Evolutionary conservation across 108 stramenopile species (phyloP).

Genomic region (Aurantiochytrium sp.): DNA sequence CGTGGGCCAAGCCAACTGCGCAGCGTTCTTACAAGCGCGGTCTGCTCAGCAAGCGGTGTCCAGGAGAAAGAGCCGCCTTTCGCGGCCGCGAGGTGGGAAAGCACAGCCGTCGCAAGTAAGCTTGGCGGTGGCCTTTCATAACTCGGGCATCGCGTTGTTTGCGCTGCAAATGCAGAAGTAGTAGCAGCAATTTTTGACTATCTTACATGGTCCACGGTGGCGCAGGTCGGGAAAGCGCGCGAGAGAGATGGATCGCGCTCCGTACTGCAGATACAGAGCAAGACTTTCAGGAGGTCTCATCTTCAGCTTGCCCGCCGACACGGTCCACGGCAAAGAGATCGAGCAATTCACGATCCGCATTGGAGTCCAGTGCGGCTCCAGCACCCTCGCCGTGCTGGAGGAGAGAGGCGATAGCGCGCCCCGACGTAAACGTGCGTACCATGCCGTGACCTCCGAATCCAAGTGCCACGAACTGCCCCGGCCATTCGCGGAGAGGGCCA

Average conservation of each 20-base stretch:
- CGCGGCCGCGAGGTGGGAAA: background rate
- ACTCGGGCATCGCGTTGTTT: background rate
- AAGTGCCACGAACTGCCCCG: background rate
- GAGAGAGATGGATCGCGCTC: too few relatives aligned
- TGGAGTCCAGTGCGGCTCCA: too few relatives aligned
- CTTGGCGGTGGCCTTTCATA: background rate
- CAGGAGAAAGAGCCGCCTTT: background rate
- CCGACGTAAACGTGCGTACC: background rate
- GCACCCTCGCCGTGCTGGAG: too few relatives aligned
- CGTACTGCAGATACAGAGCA: too few relatives aligned
- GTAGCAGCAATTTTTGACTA: too few relatives aligned
- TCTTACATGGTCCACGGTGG: too few relatives aligned
- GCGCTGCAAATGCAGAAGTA: too few relatives aligned
- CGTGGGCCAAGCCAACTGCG: background rate
- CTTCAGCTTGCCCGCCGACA: too few relatives aligned
- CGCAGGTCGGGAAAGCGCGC: too few relatives aligned
- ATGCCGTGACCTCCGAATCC: conserved; percentile 20
- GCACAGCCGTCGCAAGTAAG: background rate
- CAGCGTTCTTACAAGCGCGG: background rate
- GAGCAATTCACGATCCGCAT: background rate
- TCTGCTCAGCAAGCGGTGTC: background rate
- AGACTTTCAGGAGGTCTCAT: too few relatives aligned
- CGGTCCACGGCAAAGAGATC: background rate
- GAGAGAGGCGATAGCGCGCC: background rate
- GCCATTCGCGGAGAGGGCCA: background rate